A percentile compares a stretch with the other conserved stretches of the same genome.
These are phyloP conservation scores for Colletotrichum sansevieriae DNA, from an alignment of 2,329 filamentous ascomycete species.

Conservation along the genomic window DNA sequence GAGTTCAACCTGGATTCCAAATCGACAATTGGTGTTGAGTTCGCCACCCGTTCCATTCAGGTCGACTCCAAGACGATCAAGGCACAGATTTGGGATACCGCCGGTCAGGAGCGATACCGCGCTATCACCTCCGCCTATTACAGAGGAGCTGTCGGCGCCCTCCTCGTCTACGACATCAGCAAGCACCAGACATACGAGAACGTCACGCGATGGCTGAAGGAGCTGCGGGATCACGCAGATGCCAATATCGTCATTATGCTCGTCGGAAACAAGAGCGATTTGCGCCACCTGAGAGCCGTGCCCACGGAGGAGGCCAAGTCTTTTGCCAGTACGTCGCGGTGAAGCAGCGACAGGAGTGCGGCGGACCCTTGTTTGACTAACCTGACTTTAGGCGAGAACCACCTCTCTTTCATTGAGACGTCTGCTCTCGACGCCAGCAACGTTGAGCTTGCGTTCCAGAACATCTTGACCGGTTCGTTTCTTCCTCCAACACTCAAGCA, in stretches of 20 bases:
- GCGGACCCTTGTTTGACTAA: constrained; percentile 24
- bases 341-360: constrained; percentile 27
- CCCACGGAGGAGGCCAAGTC: constrained; percentile 98
- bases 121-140: constrained; percentile 99
- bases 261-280: constrained; percentile 99
- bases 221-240: constrained; percentile 96
- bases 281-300: constrained; percentile 96
- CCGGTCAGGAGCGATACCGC: constrained; percentile 98
- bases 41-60: constrained; percentile 97
- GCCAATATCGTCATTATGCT: constrained; percentile 99
- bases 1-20: constrained; percentile 99
- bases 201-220: constrained; percentile 98
- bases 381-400: constrained; percentile 82
- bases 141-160: constrained; percentile 94
- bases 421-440: constrained; percentile 99
- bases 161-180: constrained; percentile 99
- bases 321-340: constrained; percentile 82
- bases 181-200: constrained; percentile 99
- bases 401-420: constrained; percentile 98
- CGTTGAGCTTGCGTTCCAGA: constrained; percentile 98
- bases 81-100: constrained; percentile 99
- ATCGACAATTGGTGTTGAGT: constrained; percentile 99
- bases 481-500: constrained; percentile 1
- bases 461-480: constrained; percentile 92
- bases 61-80: constrained; percentile 99